Conservation (phyloP, 2,329 filamentous ascomycete genomes). For the Curvularia hawaiiensis region DNA sequence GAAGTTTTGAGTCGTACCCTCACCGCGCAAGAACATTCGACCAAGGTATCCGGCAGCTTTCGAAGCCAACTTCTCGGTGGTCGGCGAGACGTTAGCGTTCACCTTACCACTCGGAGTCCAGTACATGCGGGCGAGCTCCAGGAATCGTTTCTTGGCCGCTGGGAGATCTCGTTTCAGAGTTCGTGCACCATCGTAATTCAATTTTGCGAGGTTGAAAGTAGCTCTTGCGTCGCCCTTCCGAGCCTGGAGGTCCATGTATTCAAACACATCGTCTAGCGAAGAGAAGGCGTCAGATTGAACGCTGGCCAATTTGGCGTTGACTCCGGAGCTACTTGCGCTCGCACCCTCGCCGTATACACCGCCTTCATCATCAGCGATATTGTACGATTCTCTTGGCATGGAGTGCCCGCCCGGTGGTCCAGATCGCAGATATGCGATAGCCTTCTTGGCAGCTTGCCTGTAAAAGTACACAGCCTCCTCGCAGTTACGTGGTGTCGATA, state of each 20-base stretch:
- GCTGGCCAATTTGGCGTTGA: conserved; percentile 75
- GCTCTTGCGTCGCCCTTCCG: conserved; percentile 88
- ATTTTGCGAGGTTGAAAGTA: conserved; percentile 81
- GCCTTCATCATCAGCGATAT: conserved; percentile 87
- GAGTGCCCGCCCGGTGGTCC: conserved; percentile 87
- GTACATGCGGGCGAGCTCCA: conserved; percentile 77
- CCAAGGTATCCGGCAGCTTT: conserved; percentile 89
- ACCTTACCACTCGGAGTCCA: conserved; percentile 82
- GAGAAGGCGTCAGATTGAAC: conserved; percentile 81
- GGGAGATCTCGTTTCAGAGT: conserved; percentile 74
- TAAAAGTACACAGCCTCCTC: conserved; percentile 87
- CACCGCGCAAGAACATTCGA: conserved; percentile 86
- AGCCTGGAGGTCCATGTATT: conserved; percentile 89
- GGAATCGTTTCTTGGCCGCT: conserved; percentile 79
- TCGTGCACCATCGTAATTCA: conserved; percentile 86
- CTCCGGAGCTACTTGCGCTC: conserved; percentile 84
- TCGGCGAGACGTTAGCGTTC: conserved; percentile 69
- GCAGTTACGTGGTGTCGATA: conserved; percentile 84
- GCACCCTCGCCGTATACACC: conserved; percentile 96
- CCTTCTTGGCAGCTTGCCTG: conserved; percentile 91
- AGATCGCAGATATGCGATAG: conserved; percentile 82
- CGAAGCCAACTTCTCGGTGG: conserved; percentile 76
- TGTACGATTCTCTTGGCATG: conserved; percentile 78
- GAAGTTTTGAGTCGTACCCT: conserved; percentile 80
- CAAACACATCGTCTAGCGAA: conserved; percentile 89